A percentile compares a stretch with the other conserved stretches of the same genome.
These are phyloP conservation scores for Neurospora sp. DNA, from an alignment of 495 filamentous ascomycete species.

Conservation along the genomic window DNA sequence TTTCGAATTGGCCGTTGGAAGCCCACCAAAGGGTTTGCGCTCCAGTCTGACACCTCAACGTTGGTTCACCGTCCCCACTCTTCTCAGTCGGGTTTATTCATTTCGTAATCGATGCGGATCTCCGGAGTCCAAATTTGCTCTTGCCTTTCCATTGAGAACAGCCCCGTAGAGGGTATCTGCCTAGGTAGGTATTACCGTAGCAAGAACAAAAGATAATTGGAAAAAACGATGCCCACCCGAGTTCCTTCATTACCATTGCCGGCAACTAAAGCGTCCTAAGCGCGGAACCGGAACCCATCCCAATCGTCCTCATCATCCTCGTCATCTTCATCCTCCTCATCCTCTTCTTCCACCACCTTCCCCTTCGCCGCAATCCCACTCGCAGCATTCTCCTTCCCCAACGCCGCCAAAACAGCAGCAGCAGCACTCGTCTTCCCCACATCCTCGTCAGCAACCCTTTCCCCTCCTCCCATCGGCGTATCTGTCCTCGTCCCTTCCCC, in stretches of 20 bases:
- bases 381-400: conserved; percentile 29
- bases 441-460: conserved; percentile 13
- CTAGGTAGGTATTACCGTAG: background rate
- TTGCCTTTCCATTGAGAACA: background rate
- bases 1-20: background rate
- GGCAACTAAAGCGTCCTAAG: conserved; percentile 2
- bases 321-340: conserved; percentile 51
- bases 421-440: conserved; percentile 1
- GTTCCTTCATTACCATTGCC: background rate
- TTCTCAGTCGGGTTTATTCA: background rate
- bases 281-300: conserved; percentile 59
- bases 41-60: background rate
- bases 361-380: conserved; percentile 2
- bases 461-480: conserved; percentile 12
- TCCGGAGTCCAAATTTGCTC: background rate
- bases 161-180: background rate
- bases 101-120: background rate
- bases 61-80: background rate
- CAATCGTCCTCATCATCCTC: conserved; percentile 51
- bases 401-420: background rate
- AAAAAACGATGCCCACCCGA: background rate
- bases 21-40: background rate
- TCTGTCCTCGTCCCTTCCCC: background rate
- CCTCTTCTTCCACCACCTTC: conserved; percentile 26
- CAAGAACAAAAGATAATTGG: background rate